Base-by-base conservation (phyloP, 1,284 basidiomycete species). In the Hortiboletus rubellus region DNA sequence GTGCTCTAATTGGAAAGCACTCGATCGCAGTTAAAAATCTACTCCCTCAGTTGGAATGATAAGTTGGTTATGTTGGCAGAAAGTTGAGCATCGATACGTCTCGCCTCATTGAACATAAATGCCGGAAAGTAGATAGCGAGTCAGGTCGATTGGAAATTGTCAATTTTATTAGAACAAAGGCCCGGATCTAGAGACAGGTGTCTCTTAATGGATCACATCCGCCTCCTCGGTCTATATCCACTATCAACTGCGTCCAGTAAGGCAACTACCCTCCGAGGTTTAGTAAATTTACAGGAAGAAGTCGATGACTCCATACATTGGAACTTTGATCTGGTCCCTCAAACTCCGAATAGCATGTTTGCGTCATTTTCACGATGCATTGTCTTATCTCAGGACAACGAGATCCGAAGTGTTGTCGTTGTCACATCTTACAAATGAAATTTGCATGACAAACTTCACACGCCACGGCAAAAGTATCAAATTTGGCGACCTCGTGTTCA, bases 191-290 rank as follows among this genome's bases (percentile, higher is more conserved):
- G 46, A 56, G 46, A 57, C 47, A 47, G 42, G 51, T n/a, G 42
- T 27, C 27, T 36, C 36, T 36, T 55, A n/a, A 54, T 60, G 36
- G 33, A 55, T 60, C 43, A 64, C 36, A 47, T 47, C 48, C 52
- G 58, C 60, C 52, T 66, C 69, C 67, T 72, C 66, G 69, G 67
- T 68, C 58, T 58, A 63, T 59, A 44, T 41, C 65, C 58, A 62
- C 55, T 46, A 50, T 54, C 34, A 51, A 46, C 49, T 45, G 46
- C 49, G 34, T 52, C 54, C 15, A 41, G 58, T 55, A 65, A 63
- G 68, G 64, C 46, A 57, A 59, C 33, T 43, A n/a, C 44, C 54
- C 46, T 52, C 53, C 54, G 50, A 40, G 42, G 34, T 44, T 52
- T 44, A 40, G 56, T 17, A 52, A 67, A 54, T 51, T 57, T 51